These are phyloP conservation scores for Agaricus subrufescens DNA, from an alignment of 768 basidiomycete species.

Conservation along the genomic window DNA sequence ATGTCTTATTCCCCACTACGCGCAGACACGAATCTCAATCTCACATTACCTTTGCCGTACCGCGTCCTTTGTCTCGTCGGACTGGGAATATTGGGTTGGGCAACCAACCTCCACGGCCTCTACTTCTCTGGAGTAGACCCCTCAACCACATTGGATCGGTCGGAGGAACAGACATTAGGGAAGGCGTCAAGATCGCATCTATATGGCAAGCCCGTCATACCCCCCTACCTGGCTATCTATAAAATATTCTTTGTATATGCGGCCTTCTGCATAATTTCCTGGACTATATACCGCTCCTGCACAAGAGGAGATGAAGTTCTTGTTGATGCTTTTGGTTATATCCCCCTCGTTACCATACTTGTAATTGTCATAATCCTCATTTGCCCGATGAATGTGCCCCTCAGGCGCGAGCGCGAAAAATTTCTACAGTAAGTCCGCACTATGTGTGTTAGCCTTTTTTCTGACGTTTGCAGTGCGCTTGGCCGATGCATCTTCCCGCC, in stretches of 20 bases:
- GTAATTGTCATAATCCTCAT: conserved; percentile 52
- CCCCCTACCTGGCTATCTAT: conserved; percentile 60
- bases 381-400: conserved; percentile 62
- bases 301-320: conserved; percentile 52
- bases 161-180: conserved; percentile 22
- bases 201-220: conserved; percentile 16
- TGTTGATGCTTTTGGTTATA: conserved; percentile 73
- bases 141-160: conserved; percentile 58
- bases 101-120: conserved; percentile 87
- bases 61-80: conserved; percentile 80
- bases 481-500: conserved; percentile 72
- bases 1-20: conserved; percentile 13
- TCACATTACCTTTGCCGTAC: conserved; percentile 84
- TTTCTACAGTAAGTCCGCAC: conserved; percentile 63
- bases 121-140: conserved; percentile 71
- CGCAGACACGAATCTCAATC: conserved; percentile 43
- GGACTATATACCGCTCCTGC: conserved; percentile 60
- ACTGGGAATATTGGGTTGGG: conserved; percentile 85
- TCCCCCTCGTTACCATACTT: conserved; percentile 67
- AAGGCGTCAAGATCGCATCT: neutral
- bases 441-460: conserved; percentile 3
- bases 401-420: conserved; percentile 68
- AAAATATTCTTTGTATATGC: conserved; percentile 59
- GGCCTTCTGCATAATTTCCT: conserved; percentile 57
- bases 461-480: conserved; percentile 49